Conservation (phyloP, 306 rosid genomes). For the Dryas octopetala region DNA sequence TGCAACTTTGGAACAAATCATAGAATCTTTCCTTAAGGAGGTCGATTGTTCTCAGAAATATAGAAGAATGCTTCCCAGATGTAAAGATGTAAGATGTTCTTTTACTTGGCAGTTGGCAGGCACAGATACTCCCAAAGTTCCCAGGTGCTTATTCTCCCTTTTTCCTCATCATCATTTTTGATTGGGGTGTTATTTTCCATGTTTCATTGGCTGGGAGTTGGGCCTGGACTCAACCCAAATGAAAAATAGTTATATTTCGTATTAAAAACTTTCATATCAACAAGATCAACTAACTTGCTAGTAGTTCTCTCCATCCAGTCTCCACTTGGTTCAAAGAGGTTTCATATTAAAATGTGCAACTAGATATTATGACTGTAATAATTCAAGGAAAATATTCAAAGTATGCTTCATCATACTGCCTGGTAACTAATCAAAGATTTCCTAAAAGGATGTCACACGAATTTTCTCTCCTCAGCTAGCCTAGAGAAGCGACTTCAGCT, state of each 20-base stretch:
- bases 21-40: too few relatives aligned
- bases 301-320: too few relatives aligned
- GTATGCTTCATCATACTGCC: too few relatives aligned
- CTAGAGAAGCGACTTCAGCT: not conserved
- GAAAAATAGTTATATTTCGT: too few relatives aligned
- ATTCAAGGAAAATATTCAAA: too few relatives aligned
- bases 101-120: not conserved
- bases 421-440: not conserved
- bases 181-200: not conserved
- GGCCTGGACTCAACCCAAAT: not conserved
- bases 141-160: slow-evolving; percentile 11
- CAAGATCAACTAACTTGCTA: too few relatives aligned
- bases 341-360: too few relatives aligned
- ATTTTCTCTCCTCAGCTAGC: not conserved
- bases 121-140: slow-evolving; percentile 1
- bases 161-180: slow-evolving; percentile 2
- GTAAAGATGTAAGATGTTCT: not conserved
- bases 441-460: not conserved
- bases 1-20: too few relatives aligned
- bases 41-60: slow-evolving; percentile 9
- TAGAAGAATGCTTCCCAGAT: slow-evolving; percentile 1
- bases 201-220: not conserved
- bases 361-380: too few relatives aligned
- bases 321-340: too few relatives aligned
- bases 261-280: too few relatives aligned